These are phyloP conservation scores for Fusarium praegraminearum DNA, from an alignment of 2,329 filamentous ascomycete genomes.

Conservation along the genomic window DNA sequence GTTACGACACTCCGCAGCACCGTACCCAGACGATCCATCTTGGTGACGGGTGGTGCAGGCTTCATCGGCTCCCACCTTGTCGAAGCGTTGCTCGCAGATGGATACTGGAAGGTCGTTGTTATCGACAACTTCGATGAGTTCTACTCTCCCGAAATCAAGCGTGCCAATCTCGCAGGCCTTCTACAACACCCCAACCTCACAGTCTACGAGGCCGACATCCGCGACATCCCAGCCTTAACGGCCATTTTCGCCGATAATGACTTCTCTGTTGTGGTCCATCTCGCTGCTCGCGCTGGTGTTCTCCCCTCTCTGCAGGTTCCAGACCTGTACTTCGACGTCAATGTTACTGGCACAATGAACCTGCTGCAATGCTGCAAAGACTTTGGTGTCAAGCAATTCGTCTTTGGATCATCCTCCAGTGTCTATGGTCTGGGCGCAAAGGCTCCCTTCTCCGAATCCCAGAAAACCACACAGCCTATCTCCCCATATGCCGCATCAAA, in stretches of 20 bases:
- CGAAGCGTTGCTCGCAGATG: conserved; percentile 12
- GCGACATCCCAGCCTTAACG: not conserved
- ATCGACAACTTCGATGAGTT: conserved; percentile 25
- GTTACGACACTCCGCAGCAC: conserved; percentile 11
- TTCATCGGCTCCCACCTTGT: conserved; percentile 26
- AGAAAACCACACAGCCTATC: conserved; percentile 7
- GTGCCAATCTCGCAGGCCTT: conserved; percentile 17
- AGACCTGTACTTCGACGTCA: conserved; percentile 13
- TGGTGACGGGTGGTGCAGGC: conserved; percentile 20
- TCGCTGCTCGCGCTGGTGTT: conserved; percentile 17
- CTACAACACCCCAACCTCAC: not conserved
- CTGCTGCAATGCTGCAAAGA: conserved; percentile 11
- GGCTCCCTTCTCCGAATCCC: conserved; percentile 11
- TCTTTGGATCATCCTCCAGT: conserved; percentile 21
- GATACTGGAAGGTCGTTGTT: conserved; percentile 16
- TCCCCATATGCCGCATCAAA: conserved; percentile 18
- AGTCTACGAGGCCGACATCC: conserved; percentile 21
- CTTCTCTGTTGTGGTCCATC: conserved; percentile 8
- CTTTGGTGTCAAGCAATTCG: conserved; percentile 13
- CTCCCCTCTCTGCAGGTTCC: conserved; percentile 9
- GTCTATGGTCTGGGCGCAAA: conserved; percentile 14
- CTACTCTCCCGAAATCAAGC: conserved; percentile 19
- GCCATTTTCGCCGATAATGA: conserved; percentile 5
- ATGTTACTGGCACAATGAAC: conserved; percentile 21
- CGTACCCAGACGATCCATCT: conserved; percentile 1